phyloP scores from a whole-genome alignment of 305 asterid genomes.

The Fraxinus angustifolia region DNA sequence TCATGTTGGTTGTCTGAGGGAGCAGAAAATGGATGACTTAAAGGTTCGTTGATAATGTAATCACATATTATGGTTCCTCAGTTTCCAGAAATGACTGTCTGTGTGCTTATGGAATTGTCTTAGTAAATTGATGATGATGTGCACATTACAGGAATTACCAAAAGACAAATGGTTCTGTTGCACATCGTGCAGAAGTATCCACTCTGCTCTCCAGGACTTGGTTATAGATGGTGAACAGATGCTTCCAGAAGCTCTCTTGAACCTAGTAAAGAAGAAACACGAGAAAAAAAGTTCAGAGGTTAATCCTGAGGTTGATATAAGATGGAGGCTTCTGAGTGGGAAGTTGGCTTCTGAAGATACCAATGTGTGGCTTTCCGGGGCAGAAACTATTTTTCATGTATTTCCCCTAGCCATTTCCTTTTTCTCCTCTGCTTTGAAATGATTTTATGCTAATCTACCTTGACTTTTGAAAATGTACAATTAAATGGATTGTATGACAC shows the following conservation, averaged over 20 bases:
- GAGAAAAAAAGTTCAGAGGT: constrained; percentile 33
- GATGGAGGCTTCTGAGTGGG: constrained; percentile 82
- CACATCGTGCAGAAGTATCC: constrained; percentile 48
- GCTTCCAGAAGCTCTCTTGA: constrained; percentile 51
- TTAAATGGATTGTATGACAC: neutral
- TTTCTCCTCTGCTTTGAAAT: constrained; percentile 3
- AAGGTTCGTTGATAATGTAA: constrained; percentile 44
- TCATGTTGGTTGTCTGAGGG: constrained; percentile 83
- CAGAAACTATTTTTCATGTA: constrained; percentile 71
- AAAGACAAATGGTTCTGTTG: constrained; percentile 80
- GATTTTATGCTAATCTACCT: constrained; percentile 4
- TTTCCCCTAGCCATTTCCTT: constrained; percentile 6
- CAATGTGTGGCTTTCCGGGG: constrained; percentile 67
- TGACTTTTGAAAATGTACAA: neutral
- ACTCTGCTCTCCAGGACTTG: constrained; percentile 52
- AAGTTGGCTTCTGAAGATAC: constrained; percentile 54
- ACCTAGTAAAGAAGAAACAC: constrained; percentile 45
- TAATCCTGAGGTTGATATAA: constrained; percentile 41
- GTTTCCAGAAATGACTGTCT: neutral
- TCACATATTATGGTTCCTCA: constrained; percentile 11
- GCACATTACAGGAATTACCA: constrained; percentile 66
- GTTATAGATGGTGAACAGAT: constrained; percentile 54
- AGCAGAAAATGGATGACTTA: constrained; percentile 57
- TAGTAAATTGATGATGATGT: constrained; percentile 2
- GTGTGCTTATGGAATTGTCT: constrained; percentile 7